Percentiles rank a stretch among this genome's conserved stretches.
Evolutionary conservation across 768 basidiomycete species (phyloP).

Genomic region (Auriscalpium vulgare): DNA sequence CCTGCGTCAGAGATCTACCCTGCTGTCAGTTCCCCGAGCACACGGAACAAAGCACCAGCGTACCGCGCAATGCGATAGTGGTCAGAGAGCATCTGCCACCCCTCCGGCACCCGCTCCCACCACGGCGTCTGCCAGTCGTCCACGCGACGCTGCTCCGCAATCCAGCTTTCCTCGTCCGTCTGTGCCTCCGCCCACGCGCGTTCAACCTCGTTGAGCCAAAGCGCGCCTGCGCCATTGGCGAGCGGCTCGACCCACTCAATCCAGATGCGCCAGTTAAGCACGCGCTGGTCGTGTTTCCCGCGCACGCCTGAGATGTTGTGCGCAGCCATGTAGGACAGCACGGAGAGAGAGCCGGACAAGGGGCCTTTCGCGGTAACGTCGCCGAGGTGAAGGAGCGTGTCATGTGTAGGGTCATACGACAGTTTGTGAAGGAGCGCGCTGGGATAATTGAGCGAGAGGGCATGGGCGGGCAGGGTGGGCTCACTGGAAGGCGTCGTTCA

Average conservation of each 20-base stretch:
- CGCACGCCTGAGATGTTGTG: constrained; percentile 72
- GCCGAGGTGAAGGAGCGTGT: constrained; percentile 75
- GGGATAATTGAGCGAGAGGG: constrained; percentile 1
- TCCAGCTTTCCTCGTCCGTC: constrained; percentile 34
- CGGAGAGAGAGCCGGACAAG: constrained; percentile 48
- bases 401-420: constrained; percentile 49
- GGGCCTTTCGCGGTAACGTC: constrained; percentile 73
- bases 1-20: constrained; percentile 41
- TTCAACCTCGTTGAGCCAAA: constrained; percentile 51
- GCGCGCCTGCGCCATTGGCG: constrained; percentile 28
- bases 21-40: constrained; percentile 1
- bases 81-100: constrained; percentile 66
- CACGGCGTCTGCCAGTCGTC: constrained; percentile 19
- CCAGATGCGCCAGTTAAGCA: constrained; percentile 88
- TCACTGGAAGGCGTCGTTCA: constrained; percentile 59
- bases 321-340: constrained; percentile 56
- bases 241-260: constrained; percentile 61
- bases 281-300: constrained; percentile 90
- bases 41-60: background rate
- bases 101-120: constrained; percentile 29
- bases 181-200: constrained; percentile 30
- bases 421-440: constrained; percentile 60
- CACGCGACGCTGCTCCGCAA: constrained; percentile 21
- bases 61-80: constrained; percentile 71
- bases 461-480: constrained; percentile 17